A percentile compares a stretch with the other conserved stretches of the same genome.
These are phyloP conservation scores for Phytopythium kandeliae DNA, from an alignment of 352 stramenopile genomes.

Conservation along the genomic window DNA sequence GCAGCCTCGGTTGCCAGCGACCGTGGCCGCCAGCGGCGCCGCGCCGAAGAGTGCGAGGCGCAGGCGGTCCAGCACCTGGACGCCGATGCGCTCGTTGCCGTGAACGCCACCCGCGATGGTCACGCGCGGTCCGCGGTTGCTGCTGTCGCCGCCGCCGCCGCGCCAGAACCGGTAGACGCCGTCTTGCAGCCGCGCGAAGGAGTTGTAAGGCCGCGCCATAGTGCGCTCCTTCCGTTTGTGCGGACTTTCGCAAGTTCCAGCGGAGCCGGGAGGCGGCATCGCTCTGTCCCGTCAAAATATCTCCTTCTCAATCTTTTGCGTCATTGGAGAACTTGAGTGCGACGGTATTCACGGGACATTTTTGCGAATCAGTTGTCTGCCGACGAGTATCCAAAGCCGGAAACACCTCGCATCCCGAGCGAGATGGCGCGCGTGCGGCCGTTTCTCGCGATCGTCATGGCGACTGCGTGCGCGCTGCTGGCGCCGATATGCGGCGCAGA, in stretches of 20 bases:
- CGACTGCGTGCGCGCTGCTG: background rate
- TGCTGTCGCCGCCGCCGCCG: constrained; percentile 6
- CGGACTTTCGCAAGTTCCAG: too few species aligned
- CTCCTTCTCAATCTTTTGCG: too few species aligned
- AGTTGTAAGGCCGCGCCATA: background rate
- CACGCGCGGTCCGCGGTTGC: constrained; percentile 21
- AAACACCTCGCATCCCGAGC: too few species aligned
- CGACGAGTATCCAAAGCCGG: too few species aligned
- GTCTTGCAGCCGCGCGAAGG: constrained; percentile 29
- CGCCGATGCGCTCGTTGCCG: constrained; percentile 71
- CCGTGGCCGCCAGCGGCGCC: constrained; percentile 12
- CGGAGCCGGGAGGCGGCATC: too few species aligned
- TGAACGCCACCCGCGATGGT: constrained; percentile 63
- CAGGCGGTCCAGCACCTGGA: constrained; percentile 53
- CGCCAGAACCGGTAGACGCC: constrained; percentile 43
- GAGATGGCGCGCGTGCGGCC: background rate
- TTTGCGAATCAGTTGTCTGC: too few species aligned
- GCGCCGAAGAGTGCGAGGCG: constrained; percentile 33
- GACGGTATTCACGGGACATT: background rate
- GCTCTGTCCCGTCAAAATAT: too few species aligned
- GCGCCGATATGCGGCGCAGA: background rate
- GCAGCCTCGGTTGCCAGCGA: too few species aligned
- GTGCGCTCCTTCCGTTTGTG: too few species aligned
- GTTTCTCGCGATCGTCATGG: background rate
- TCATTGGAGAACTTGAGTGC: background rate